Percentiles rank a stretch among this genome's conserved stretches.
phyloP scores from a whole-genome alignment of 495 filamentous ascomycete genomes.

The Podospora didyma region DNA sequence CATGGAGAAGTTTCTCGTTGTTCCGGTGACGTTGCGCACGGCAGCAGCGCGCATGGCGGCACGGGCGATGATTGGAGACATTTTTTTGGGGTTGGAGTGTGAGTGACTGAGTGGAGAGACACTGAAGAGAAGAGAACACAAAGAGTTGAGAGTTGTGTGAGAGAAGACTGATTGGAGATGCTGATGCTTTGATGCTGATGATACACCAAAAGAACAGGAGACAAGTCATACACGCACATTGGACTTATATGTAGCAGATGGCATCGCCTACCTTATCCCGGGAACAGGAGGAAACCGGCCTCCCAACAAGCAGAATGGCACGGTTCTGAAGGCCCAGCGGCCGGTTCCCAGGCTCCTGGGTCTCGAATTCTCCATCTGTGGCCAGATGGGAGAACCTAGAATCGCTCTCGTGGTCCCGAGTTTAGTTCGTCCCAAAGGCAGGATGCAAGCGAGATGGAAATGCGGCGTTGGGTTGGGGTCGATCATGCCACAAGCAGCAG shows the following conservation, averaged over 20 bases:
- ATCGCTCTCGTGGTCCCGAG: background rate
- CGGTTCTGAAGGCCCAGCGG: background rate
- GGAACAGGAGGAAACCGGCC: background rate
- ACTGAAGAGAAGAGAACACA: background rate
- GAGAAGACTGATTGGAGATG: conserved; percentile 1
- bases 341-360: background rate
- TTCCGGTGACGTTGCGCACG: conserved; percentile 1
- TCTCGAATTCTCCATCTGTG: conserved; percentile 2
- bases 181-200: conserved; percentile 11
- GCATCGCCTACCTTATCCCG: no score
- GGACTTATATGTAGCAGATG: background rate
- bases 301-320: background rate
- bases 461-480: background rate
- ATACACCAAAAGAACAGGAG: conserved; percentile 6
- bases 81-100: conserved; percentile 7
- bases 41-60: conserved; percentile 20
- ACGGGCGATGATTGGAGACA: conserved; percentile 23
- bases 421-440: background rate
- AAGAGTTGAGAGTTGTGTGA: background rate
- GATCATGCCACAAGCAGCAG: conserved; percentile 19
- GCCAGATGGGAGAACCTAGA: conserved; percentile 1
- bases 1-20: conserved; percentile 22
- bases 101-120: conserved; percentile 1
- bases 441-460: background rate
- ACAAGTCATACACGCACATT: background rate